phyloP scores from a whole-genome alignment of 495 filamentous ascomycete species.

The Evernia prunastri region DNA sequence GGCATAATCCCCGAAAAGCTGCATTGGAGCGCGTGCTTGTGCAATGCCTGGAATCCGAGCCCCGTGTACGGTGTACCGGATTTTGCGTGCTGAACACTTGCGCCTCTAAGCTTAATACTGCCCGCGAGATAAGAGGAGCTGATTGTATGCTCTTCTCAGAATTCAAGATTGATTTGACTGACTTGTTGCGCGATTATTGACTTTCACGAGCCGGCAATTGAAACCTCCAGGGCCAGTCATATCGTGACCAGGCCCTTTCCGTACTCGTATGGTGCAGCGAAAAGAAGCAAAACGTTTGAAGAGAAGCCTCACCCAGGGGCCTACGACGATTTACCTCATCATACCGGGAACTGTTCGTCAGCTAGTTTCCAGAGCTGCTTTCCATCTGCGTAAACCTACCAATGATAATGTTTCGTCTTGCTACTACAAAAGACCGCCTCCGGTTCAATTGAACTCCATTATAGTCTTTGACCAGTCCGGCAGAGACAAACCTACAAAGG shows the following conservation, averaged over 20 bases:
- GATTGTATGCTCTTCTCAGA: not conserved
- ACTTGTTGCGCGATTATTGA: not conserved
- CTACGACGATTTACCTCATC: not conserved
- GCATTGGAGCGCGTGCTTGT: not conserved
- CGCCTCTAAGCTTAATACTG: not conserved
- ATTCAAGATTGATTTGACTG: not conserved
- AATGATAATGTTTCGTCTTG: not conserved
- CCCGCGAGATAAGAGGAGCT: not conserved
- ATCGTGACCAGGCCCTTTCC: not conserved
- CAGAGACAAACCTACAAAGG: too few relatives aligned
- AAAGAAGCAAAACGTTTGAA: not conserved
- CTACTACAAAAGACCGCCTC: not conserved
- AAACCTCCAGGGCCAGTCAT: not conserved
- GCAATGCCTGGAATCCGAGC: not conserved
- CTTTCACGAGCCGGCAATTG: not conserved
- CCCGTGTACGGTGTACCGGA: not conserved
- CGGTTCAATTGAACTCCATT: not conserved
- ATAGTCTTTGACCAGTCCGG: too few relatives aligned
- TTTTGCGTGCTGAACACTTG: not conserved
- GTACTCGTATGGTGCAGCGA: not conserved
- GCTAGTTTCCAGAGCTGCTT: not conserved
- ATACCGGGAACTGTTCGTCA: not conserved
- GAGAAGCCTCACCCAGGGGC: not conserved
- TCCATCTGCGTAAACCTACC: not conserved
- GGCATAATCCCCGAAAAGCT: not conserved